Conservation (phyloP, 2,329 filamentous ascomycete genomes). For the Fusarium robinianum region DNA sequence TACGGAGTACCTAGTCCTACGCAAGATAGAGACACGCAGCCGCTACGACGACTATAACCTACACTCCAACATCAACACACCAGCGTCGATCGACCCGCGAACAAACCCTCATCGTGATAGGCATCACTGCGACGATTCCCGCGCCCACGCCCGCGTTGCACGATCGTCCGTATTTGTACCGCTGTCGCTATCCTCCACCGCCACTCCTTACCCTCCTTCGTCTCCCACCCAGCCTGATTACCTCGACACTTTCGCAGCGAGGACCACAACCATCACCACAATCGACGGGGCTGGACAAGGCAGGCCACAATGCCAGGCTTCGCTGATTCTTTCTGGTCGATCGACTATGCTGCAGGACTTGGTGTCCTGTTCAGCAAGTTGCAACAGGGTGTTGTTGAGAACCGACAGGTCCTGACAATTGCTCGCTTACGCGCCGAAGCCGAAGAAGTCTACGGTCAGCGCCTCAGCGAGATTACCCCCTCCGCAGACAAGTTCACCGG, state of each 20-base stretch:
- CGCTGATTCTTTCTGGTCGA: constrained; percentile 96
- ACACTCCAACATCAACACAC: constrained; percentile 20
- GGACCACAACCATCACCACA: constrained; percentile 13
- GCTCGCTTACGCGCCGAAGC: constrained; percentile 94
- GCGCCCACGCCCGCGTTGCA: constrained; percentile 12
- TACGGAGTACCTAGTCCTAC: constrained; percentile 29
- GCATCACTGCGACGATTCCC: constrained; percentile 20
- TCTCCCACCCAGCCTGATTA: constrained; percentile 12
- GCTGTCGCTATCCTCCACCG: constrained; percentile 14
- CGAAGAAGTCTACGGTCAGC: constrained; percentile 84
- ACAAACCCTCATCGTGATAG: constrained; percentile 8
- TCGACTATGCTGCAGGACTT: constrained; percentile 93
- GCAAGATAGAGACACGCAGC: constrained; percentile 36
- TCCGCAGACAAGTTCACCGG: constrained; percentile 79
- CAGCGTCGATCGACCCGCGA: constrained; percentile 12
- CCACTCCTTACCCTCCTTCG: constrained; percentile 17
- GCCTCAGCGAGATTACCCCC: constrained; percentile 79
- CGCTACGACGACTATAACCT: constrained; percentile 20
- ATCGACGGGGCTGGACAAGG: constrained; percentile 35
- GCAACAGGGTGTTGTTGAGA: constrained; percentile 93
- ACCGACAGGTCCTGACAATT: constrained; percentile 89
- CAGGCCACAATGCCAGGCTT: constrained; percentile 76
- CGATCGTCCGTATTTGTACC: constrained; percentile 16
- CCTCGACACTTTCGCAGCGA: constrained; percentile 11
- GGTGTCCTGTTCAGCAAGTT: constrained; percentile 96